phyloP scores from a whole-genome alignment of 2,329 filamentous ascomycete genomes.

The Exophiala alcalophila region DNA sequence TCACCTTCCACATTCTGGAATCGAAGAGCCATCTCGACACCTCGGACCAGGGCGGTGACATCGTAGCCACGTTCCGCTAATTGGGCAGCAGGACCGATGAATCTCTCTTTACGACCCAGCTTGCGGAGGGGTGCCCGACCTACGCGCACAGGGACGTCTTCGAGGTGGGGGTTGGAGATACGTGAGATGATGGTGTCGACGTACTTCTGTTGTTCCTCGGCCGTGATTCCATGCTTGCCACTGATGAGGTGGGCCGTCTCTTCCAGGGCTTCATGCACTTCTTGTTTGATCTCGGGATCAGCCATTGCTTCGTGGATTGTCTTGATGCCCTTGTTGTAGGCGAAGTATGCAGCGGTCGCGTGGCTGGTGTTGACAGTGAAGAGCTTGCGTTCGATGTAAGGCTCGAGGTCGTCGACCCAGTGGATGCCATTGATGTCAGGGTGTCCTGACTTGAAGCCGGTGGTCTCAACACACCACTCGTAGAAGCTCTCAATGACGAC shows the following conservation, averaged over 20 bases:
- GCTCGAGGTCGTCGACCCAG: conserved; percentile 86
- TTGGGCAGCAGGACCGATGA: conserved; percentile 86
- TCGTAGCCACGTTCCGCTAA: conserved; percentile 76
- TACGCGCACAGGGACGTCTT: conserved; percentile 91
- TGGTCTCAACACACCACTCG: conserved; percentile 94
- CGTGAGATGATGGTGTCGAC: conserved; percentile 88
- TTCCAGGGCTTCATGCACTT: conserved; percentile 74
- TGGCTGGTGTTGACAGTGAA: conserved; percentile 99
- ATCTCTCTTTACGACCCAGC: conserved; percentile 90
- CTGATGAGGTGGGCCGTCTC: conserved; percentile 87
- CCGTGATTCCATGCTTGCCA: conserved; percentile 76
- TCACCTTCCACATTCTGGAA: conserved; percentile 95
- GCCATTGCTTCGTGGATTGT: conserved; percentile 86
- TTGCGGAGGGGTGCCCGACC: conserved; percentile 93
- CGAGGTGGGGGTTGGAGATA: conserved; percentile 76
- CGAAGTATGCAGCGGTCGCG: conserved; percentile 93
- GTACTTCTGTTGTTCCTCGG: conserved; percentile 76
- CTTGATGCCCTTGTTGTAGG: conserved; percentile 78
- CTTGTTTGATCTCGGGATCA: conserved; percentile 73
- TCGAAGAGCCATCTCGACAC: conserved; percentile 85
- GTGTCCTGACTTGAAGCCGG: conserved; percentile 70
- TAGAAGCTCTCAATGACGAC: conserved; percentile 98
- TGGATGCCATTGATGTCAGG: conserved; percentile 83
- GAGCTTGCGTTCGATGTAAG: conserved; percentile 98
- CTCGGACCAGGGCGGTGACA: conserved; percentile 71